These are phyloP conservation scores for Geranium brycei DNA, from an alignment of 345 rosid species.

Conservation along the genomic window DNA sequence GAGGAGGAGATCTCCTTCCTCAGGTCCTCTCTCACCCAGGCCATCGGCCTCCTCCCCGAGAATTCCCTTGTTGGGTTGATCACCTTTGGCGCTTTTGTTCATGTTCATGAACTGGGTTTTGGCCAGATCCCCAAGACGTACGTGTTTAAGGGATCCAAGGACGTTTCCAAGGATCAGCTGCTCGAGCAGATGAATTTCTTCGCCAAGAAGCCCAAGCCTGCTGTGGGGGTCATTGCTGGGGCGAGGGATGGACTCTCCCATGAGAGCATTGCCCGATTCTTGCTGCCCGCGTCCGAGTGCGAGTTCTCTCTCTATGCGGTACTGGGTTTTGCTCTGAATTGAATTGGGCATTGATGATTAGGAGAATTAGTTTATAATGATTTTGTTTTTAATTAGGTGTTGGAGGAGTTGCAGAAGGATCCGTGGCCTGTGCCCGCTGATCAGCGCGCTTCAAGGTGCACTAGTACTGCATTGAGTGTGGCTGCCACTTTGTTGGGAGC, in stretches of 20 bases:
- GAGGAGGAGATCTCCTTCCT: constrained; percentile 77
- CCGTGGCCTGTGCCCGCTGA: constrained; percentile 66
- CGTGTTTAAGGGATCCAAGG: constrained; percentile 72
- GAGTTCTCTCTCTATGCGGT: constrained; percentile 76
- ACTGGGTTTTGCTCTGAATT: neutral
- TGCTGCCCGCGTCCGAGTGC: constrained; percentile 74
- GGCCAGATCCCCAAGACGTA: constrained; percentile 56
- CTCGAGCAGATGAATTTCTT: constrained; percentile 77
- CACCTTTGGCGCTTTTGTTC: constrained; percentile 63
- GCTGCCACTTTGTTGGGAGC: constrained; percentile 83
- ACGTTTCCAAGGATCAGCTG: constrained; percentile 61
- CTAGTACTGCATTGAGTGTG: constrained; percentile 77
- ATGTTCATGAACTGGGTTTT: constrained; percentile 82
- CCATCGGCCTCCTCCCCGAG: constrained; percentile 59
- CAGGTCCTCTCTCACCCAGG: constrained; percentile 69
- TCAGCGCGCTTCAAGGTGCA: constrained; percentile 76
- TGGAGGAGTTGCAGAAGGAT: constrained; percentile 81
- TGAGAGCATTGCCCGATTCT: constrained; percentile 76
- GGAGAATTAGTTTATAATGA: neutral
- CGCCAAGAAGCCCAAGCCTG: constrained; percentile 60
- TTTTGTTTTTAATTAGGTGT: constrained; percentile 23
- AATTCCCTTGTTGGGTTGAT: constrained; percentile 65
- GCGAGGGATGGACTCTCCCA: constrained; percentile 77
- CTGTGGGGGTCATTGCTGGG: constrained; percentile 81
- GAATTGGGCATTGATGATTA: neutral